phyloP scores from a whole-genome alignment of 805 yeast genomes.

The Metschnikowia similis region DNA sequence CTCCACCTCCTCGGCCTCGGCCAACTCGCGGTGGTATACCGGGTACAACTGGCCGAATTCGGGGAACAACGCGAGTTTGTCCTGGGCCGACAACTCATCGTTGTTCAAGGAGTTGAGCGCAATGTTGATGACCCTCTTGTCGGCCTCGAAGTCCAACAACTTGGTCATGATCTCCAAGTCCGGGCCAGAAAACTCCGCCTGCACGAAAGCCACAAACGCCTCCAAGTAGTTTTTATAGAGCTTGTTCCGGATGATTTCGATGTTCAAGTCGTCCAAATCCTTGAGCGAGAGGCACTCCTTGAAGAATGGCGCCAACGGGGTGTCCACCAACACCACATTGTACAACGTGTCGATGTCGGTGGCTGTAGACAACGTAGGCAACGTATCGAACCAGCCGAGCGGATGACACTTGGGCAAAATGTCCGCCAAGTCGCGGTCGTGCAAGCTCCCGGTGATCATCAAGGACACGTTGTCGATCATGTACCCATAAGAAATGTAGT shows the following conservation, averaged over 20 bases:
- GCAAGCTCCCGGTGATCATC: slow-evolving; percentile 95
- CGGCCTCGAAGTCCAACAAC: slow-evolving; percentile 86
- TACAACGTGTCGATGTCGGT: slow-evolving; percentile 92
- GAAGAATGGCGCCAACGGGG: slow-evolving; percentile 96
- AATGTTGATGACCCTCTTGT: slow-evolving; percentile 89
- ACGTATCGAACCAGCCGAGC: slow-evolving; percentile 96
- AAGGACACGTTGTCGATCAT: slow-evolving; percentile 97
- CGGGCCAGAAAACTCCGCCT: slow-evolving; percentile 61
- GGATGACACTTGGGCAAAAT: slow-evolving; percentile 92
- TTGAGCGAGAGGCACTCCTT: slow-evolving; percentile 81
- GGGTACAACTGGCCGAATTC: slow-evolving; percentile 79
- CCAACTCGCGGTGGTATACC: slow-evolving; percentile 56
- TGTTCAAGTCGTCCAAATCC: slow-evolving; percentile 91
- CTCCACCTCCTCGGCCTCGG: slow-evolving; percentile 82
- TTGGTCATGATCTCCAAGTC: slow-evolving; percentile 76
- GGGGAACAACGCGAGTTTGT: slow-evolving; percentile 71
- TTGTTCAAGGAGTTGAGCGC: slow-evolving; percentile 80
- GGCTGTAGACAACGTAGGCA: slow-evolving; percentile 92
- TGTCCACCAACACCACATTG: slow-evolving; percentile 88
- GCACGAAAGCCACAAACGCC: slow-evolving; percentile 70
- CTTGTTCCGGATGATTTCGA: slow-evolving; percentile 89
- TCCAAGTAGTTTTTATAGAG: slow-evolving; percentile 91
- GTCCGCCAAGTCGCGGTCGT: slow-evolving; percentile 87
- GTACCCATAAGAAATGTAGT: slow-evolving; percentile 90
- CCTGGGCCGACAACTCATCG: slow-evolving; percentile 71